Percentiles rank a stretch among this genome's conserved stretches.
Evolutionary conservation across 2,329 filamentous ascomycete species (phyloP).

Genomic region (Capronia americana): DNA sequence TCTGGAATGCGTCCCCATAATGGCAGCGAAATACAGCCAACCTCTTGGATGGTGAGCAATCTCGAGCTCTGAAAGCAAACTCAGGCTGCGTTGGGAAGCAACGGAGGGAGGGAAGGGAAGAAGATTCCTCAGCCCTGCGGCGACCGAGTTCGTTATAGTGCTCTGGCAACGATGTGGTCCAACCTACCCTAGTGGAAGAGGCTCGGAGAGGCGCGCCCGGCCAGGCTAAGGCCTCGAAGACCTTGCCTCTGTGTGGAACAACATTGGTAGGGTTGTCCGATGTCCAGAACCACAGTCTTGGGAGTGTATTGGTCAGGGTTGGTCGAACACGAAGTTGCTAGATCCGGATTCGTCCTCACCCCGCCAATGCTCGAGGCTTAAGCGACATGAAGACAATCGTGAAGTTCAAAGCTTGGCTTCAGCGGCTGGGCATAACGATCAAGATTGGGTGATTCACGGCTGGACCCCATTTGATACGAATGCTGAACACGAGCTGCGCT

Average conservation of each 20-base stretch:
- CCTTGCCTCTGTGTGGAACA: not conserved
- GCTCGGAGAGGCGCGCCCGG: too few relatives aligned
- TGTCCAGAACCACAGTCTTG: slow-evolving; percentile 7
- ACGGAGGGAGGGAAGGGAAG: not conserved
- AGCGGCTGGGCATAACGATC: slow-evolving; percentile 1
- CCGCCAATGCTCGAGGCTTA: slow-evolving; percentile 2
- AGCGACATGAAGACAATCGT: slow-evolving; percentile 12
- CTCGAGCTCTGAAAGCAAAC: not conserved
- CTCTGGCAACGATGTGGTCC: not conserved
- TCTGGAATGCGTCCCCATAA: not conserved
- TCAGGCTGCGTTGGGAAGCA: slow-evolving; percentile 3
- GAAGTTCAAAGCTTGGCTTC: slow-evolving; percentile 12
- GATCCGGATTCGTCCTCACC: not conserved
- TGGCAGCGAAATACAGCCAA: not conserved
- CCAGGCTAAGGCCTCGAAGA: not conserved
- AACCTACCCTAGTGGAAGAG: not conserved
- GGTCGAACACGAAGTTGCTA: slow-evolving; percentile 15
- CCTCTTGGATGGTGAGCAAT: not conserved
- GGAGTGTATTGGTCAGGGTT: slow-evolving; percentile 1
- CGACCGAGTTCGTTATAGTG: slow-evolving; percentile 9
- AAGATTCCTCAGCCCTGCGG: slow-evolving; percentile 18
- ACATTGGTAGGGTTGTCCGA: not conserved
- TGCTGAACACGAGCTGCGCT: slow-evolving; percentile 16
- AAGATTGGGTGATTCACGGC: slow-evolving; percentile 3
- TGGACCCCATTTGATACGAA: slow-evolving; percentile 24